Conservation (phyloP, 345 rosid genomes). For the Gossypium bickii region DNA sequence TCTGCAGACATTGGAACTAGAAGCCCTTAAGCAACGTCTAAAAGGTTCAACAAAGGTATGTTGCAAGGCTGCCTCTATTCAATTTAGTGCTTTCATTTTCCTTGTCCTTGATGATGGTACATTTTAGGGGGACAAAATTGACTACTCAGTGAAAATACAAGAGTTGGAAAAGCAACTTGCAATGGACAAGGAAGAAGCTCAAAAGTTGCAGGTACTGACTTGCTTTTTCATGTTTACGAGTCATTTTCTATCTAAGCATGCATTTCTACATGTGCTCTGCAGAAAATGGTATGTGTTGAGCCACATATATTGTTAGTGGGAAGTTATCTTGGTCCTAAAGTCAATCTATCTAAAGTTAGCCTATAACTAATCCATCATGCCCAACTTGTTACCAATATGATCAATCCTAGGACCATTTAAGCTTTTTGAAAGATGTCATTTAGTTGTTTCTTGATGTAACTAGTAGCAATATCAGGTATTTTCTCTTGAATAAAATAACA, state of each 20-base stretch:
- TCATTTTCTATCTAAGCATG: background rate
- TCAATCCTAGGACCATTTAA: too few species aligned
- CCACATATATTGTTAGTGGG: background rate
- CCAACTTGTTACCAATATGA: too few species aligned
- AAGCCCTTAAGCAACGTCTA: constrained; percentile 58
- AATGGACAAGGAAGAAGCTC: constrained; percentile 84
- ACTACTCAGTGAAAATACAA: constrained; percentile 71
- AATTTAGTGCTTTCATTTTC: constrained; percentile 10
- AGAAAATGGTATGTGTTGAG: background rate
- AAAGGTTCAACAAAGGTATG: constrained; percentile 66
- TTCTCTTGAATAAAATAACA: too few species aligned
- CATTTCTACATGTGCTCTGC: background rate
- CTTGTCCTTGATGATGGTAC: constrained; percentile 1
- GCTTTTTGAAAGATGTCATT: too few species aligned
- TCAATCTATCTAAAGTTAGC: too few species aligned
- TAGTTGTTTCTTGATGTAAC: too few species aligned
- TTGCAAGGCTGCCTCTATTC: constrained; percentile 3
- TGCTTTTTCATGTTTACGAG: background rate
- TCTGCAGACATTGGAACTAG: constrained; percentile 64
- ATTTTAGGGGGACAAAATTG: constrained; percentile 68
- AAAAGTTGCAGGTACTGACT: constrained; percentile 61
- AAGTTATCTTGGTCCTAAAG: background rate
- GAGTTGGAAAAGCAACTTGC: constrained; percentile 83
- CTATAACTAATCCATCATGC: too few species aligned
- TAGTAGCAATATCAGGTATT: too few species aligned